Percentiles rank a stretch among this genome's conserved stretches.
These are phyloP conservation scores for Acmispon strigosus DNA, from an alignment of 306 rosid species.

Conservation along the genomic window DNA sequence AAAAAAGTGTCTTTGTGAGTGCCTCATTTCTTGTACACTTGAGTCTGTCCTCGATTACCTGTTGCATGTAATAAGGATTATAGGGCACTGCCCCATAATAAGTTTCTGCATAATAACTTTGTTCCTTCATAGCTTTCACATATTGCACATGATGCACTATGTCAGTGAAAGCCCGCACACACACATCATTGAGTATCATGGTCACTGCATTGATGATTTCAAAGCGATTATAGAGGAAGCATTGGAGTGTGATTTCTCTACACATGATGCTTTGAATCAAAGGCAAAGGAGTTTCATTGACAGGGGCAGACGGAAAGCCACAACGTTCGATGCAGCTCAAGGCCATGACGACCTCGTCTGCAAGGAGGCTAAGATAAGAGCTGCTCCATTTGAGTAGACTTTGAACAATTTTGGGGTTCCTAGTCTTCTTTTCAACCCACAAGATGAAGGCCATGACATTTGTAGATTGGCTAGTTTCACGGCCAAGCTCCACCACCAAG, in stretches of 20 bases:
- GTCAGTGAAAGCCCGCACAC: conserved; percentile 40
- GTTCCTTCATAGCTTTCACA: background rate
- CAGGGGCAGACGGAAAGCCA: background rate
- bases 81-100: no score
- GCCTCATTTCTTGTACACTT: no score
- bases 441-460: conserved; percentile 51
- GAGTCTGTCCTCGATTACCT: no score
- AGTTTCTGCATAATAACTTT: background rate
- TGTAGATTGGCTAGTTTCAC: conserved; percentile 32
- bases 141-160: conserved; percentile 17
- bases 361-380: conserved; percentile 13
- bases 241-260: background rate
- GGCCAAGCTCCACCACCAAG: conserved; percentile 22
- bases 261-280: conserved; percentile 21
- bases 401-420: no score
- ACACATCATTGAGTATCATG: conserved; percentile 21
- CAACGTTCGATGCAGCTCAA: conserved; percentile 31
- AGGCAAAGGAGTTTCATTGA: conserved; percentile 10
- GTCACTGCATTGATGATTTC: conserved; percentile 14
- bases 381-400: conserved; percentile 15
- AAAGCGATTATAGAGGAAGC: conserved; percentile 29
- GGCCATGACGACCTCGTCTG: conserved; percentile 31
- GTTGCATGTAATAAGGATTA: no score
- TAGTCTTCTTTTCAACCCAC: conserved; percentile 39
- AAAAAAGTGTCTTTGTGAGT: no score